Evolutionary conservation across 1,284 basidiomycete species (phyloP), one percentile per base, ranked within the genome.

Genomic region (Dichomitus squalens): DNA sequence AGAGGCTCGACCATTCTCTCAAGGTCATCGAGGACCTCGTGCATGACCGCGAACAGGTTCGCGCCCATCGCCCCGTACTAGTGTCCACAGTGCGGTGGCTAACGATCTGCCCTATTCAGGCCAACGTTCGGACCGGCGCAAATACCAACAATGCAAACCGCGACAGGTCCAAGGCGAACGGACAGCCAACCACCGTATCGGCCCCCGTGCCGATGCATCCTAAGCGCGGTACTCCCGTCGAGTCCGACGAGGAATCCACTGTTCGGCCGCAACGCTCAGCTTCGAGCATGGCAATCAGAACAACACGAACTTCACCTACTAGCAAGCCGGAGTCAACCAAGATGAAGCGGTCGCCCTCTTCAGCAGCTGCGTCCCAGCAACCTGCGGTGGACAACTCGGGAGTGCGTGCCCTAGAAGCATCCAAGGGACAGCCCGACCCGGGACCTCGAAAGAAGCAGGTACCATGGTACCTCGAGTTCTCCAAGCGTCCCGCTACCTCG

Each of bases 381-480:
- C n/a, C 18, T 34, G 18, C 12, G 11, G 27, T 9, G 31, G 44
- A 33, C 44, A 12, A 18, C n/a, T 9, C 29, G 8, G 29, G 29
- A 5, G 31, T 27, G 11, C 44, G 31, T 47, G 14, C 29, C 20
- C 7, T 27, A 4, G 31, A 27, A 12, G 16, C 29, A 23, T 36
- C 23, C 29, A 43, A 2, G 52, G 47, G 11, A 49, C n/a, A 23
- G 33, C 34, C 8, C 38, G 29, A 6, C 29, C 40, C 46, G 27
- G 29, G 5, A 11, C 3, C 11, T 27, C 29, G n/a, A 5, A 63
- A 61, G 54, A 51, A 55, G 12, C 49, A 49, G 1, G 21, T 52
- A n/a, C 21, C 39, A 6, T 72, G 70, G 70, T 68, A 63, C 40
- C 44, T 72, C 2, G 66, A 70, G 38, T 67, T 67, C 40, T 53